A percentile compares a stretch with the other conserved stretches of the same genome.
phyloP scores from a whole-genome alignment of 495 filamentous ascomycete genomes.

The Sabuloglossum arenarium region DNA sequence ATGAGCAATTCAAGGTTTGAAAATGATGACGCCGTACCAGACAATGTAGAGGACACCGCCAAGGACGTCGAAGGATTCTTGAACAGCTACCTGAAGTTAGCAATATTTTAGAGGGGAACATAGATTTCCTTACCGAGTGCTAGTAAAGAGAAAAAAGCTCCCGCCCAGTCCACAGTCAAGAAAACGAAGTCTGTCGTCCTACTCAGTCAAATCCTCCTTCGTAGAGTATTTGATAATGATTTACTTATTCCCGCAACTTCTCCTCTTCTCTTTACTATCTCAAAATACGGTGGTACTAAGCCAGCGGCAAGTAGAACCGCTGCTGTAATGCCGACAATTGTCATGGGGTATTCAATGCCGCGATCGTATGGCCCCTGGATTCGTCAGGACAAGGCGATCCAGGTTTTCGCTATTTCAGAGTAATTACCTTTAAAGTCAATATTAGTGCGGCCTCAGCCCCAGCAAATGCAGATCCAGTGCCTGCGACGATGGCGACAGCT shows the following conservation, averaged over 20 bases:
- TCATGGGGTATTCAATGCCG: slow-evolving; percentile 32
- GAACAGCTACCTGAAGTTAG: slow-evolving; percentile 27
- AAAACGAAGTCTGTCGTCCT: slow-evolving; percentile 32
- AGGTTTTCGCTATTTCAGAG: background rate
- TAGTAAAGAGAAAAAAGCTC: slow-evolving; percentile 57
- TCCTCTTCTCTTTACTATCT: slow-evolving; percentile 49
- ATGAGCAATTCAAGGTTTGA: background rate
- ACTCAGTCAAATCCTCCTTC: background rate
- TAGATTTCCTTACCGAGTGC: slow-evolving; percentile 30
- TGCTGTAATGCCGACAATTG: slow-evolving; percentile 37
- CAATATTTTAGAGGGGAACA: background rate
- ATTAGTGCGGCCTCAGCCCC: slow-evolving; percentile 40
- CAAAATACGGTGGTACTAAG: slow-evolving; percentile 48
- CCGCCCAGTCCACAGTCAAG: slow-evolving; percentile 44
- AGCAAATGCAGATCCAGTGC: slow-evolving; percentile 26
- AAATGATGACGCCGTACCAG: slow-evolving; percentile 24
- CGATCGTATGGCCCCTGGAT: slow-evolving; percentile 32
- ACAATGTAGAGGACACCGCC: slow-evolving; percentile 50
- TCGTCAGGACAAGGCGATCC: background rate
- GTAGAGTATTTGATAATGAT: slow-evolving; percentile 8
- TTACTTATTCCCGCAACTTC: slow-evolving; percentile 49
- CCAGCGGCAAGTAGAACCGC: slow-evolving; percentile 37
- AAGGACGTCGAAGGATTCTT: slow-evolving; percentile 47
- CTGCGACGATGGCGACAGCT: slow-evolving; percentile 21
- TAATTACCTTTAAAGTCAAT: slow-evolving; percentile 32